Conservation (phyloP, 2,329 filamentous ascomycete genomes). For the Aspergillus unguis region DNA sequence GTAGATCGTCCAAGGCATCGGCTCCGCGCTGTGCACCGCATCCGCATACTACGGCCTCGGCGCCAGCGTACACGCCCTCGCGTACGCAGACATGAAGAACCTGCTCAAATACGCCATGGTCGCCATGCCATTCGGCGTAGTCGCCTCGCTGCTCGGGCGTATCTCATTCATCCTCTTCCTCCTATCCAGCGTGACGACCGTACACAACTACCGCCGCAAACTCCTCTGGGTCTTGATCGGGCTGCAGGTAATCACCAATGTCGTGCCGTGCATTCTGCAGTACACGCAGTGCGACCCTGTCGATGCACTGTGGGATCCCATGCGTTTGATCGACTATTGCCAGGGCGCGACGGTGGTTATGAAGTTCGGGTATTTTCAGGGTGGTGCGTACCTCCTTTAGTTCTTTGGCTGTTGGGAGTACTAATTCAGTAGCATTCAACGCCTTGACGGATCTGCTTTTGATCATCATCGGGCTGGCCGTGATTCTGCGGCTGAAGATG, state of each 20-base stretch:
- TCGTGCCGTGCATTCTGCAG: not conserved
- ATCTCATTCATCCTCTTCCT: conserved; percentile 8
- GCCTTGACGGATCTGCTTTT: conserved; percentile 1
- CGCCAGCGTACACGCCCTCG: not conserved
- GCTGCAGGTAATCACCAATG: not conserved
- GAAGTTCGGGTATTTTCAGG: conserved; percentile 6
- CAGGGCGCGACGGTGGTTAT: not conserved
- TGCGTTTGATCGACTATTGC: not conserved
- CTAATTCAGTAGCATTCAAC: not conserved
- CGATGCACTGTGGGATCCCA: not conserved
- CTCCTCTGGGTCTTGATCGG: not conserved
- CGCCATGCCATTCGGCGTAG: not conserved
- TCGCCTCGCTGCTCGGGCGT: not conserved
- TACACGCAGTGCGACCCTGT: conserved; percentile 2
- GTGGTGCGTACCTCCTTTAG: too few species aligned
- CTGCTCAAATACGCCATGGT: conserved; percentile 6
- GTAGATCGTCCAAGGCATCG: conserved; percentile 5
- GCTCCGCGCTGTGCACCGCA: not conserved
- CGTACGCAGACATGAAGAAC: not conserved
- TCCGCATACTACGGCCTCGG: conserved; percentile 4
- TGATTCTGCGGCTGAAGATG: not conserved
- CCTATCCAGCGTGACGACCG: not conserved
- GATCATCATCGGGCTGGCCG: not conserved
- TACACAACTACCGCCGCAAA: conserved; percentile 2
- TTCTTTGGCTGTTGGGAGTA: not conserved